Evolutionary conservation across 2,329 filamentous ascomycete species (phyloP).

Genomic region (Xylaria sp.): DNA sequence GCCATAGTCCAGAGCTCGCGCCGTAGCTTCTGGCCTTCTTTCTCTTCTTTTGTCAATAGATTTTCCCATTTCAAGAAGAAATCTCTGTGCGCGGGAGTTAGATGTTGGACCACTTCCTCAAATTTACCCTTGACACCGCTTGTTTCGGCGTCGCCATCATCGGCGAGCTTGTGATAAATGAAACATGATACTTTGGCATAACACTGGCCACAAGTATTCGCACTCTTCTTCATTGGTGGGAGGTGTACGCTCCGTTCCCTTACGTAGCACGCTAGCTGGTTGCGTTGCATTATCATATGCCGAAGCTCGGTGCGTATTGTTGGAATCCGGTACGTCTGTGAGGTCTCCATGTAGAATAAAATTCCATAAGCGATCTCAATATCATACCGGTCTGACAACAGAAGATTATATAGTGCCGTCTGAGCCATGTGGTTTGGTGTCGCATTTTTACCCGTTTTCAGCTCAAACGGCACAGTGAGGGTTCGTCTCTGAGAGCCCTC

Average conservation of each 20-base stretch:
- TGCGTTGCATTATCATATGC: slow-evolving; percentile 97
- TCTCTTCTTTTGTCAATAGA: slow-evolving; percentile 92
- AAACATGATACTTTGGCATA: slow-evolving; percentile 94
- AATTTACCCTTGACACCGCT: slow-evolving; percentile 87
- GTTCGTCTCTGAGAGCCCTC: slow-evolving; percentile 74
- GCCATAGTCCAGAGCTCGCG: slow-evolving; percentile 97
- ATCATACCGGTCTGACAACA: slow-evolving; percentile 95
- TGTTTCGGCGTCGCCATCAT: slow-evolving; percentile 82
- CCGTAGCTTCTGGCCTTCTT: slow-evolving; percentile 85
- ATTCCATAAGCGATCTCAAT: slow-evolving; percentile 90
- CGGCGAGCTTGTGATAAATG: slow-evolving; percentile 89
- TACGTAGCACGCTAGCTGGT: slow-evolving; percentile 86
- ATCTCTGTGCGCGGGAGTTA: slow-evolving; percentile 77
- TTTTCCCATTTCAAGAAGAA: slow-evolving; percentile 98
- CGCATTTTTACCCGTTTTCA: slow-evolving; percentile 91
- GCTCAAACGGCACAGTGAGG: slow-evolving; percentile 90
- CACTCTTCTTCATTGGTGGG: slow-evolving; percentile 85
- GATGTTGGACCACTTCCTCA: slow-evolving; percentile 79
- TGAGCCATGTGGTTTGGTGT: slow-evolving; percentile 89
- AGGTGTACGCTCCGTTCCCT: slow-evolving; percentile 82
- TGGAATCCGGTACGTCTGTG: slow-evolving; percentile 85
- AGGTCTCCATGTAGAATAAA: slow-evolving; percentile 94
- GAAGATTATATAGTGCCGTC: slow-evolving; percentile 91
- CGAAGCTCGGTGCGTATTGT: slow-evolving; percentile 87
- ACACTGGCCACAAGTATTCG: slow-evolving; percentile 84